Evolutionary conservation across 2,329 filamentous ascomycete species (phyloP), one percentile per base, ranked within the genome.

Genomic region (Apiospora aurea): DNA sequence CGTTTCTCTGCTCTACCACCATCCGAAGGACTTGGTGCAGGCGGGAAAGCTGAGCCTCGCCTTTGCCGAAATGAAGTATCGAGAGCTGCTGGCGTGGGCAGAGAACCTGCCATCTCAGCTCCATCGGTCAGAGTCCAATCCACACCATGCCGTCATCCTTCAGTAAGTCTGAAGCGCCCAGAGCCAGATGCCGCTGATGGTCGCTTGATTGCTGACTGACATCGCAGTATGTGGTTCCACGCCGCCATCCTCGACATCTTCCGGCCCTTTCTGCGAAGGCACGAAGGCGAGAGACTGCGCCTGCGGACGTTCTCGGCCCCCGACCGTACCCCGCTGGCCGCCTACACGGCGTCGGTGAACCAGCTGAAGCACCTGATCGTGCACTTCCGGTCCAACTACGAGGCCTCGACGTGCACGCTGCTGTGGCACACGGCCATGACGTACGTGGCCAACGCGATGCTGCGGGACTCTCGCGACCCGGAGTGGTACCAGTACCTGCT

Each of bases 391-490:
- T 75, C 76, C 21, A 76, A 77, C 2, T 79, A 82, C 61, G 69
- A 74, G 6, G 78, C 78, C 6, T 82, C 82, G 1, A 75, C 77
- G 0, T 82, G 80, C 70, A 80, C 81, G 0, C 79, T 84, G 13
- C 75, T 84, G 2, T 85, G 82, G 82, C 81, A 84, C 69, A 83
- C 77, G 2, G 82, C 80, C 1, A 73, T 85, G n/a, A 79, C 82
- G 1, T 84, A 84, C 51, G 76, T 84, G 0, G 76, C 80, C 4
- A 85, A 84, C 46, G 81, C 80, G 4, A 78, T 84, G 21, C 72
- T 84, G 0, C 74, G 76, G 26, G 74, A 78, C 18, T 77, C 74
- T 0, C 70, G 75, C 1, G 77, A 83, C 16, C 74, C 78, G 0
- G 72, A 81, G 11, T 81, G 79, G 78, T 77, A 77, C n/a, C 77